Evolutionary conservation across 2,329 filamentous ascomycete species (phyloP).

Genomic region (Gyromitra esculenta): DNA sequence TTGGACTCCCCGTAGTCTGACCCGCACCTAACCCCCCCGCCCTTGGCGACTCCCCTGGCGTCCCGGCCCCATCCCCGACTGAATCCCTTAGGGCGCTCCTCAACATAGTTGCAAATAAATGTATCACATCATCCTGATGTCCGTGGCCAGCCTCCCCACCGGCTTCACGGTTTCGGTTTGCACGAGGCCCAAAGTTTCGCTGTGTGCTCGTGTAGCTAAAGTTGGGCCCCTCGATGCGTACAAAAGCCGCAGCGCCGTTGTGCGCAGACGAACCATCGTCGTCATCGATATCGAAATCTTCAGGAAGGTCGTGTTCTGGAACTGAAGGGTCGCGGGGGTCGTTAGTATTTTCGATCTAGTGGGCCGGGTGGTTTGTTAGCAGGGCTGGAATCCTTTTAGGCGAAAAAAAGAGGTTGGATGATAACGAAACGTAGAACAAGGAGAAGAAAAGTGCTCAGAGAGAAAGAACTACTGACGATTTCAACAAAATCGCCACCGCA

Average conservation of each 20-base stretch:
- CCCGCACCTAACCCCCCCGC: background rate
- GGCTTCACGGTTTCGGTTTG: constrained; percentile 10
- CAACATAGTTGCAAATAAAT: constrained; percentile 61
- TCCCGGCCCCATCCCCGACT: background rate
- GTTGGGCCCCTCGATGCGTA: constrained; percentile 40
- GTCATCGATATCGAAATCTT: constrained; percentile 44
- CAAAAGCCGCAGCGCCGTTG: constrained; percentile 15
- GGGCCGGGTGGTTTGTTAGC: constrained; percentile 22
- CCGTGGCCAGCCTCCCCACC: constrained; percentile 7
- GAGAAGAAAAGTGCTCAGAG: constrained; percentile 1
- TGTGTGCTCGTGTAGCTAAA: constrained; percentile 47
- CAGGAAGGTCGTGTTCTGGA: background rate
- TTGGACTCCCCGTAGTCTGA: constrained; percentile 3
- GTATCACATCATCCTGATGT: constrained; percentile 46
- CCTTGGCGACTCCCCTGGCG: constrained; percentile 1
- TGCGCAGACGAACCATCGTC: constrained; percentile 24
- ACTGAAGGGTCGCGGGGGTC: constrained; percentile 35
- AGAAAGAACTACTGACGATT: constrained; percentile 71
- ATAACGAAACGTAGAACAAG: constrained; percentile 2
- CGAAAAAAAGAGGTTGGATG: background rate
- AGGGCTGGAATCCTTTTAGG: background rate
- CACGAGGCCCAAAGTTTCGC: constrained; percentile 25
- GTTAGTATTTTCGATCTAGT: constrained; percentile 51
- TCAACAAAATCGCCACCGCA: constrained; percentile 84
- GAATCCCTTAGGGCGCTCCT: constrained; percentile 55